Percentiles rank a stretch among this genome's conserved stretches.
Evolutionary conservation across 495 filamentous ascomycete species (phyloP).

Genomic region (Hypoxylon crocopeplum): DNA sequence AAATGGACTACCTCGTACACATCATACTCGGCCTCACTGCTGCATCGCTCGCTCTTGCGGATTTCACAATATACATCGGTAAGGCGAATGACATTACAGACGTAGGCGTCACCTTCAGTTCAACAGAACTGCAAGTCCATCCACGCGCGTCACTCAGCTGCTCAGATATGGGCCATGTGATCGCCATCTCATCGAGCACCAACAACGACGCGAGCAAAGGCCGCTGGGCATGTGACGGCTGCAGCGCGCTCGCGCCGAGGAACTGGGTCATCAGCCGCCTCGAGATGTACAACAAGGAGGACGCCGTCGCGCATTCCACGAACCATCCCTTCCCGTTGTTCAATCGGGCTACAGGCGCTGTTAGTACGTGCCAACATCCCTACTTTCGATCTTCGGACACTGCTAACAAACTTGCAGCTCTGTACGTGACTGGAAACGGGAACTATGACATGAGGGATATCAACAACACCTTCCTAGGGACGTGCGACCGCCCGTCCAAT

Average conservation of each 20-base stretch:
- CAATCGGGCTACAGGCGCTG: conserved; percentile 25
- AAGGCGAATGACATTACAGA: conserved; percentile 31
- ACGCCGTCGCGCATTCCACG: conserved; percentile 24
- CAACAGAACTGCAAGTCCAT: conserved; percentile 24
- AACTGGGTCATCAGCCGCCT: conserved; percentile 30
- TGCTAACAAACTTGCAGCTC: conserved; percentile 16
- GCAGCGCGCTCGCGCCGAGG: conserved; percentile 18
- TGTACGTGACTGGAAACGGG: conserved; percentile 21
- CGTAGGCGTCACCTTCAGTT: conserved; percentile 24
- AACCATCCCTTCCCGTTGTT: conserved; percentile 27
- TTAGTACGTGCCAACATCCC: conserved; percentile 15
- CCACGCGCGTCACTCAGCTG: conserved; percentile 27
- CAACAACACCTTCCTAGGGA: conserved; percentile 32
- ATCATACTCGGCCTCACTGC: not conserved
- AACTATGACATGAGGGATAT: conserved; percentile 33
- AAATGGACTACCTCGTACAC: conserved; percentile 1
- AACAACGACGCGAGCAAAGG: conserved; percentile 34
- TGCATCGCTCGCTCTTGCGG: not conserved
- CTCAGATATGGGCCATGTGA: conserved; percentile 19
- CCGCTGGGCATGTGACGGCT: conserved; percentile 33
- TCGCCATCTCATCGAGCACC: conserved; percentile 23
- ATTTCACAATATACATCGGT: conserved; percentile 27
- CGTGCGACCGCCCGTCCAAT: conserved; percentile 18
- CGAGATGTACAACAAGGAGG: conserved; percentile 25
- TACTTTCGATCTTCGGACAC: not conserved